phyloP scores from a whole-genome alignment of 345 rosid species.

The Syzygium aromaticum region DNA sequence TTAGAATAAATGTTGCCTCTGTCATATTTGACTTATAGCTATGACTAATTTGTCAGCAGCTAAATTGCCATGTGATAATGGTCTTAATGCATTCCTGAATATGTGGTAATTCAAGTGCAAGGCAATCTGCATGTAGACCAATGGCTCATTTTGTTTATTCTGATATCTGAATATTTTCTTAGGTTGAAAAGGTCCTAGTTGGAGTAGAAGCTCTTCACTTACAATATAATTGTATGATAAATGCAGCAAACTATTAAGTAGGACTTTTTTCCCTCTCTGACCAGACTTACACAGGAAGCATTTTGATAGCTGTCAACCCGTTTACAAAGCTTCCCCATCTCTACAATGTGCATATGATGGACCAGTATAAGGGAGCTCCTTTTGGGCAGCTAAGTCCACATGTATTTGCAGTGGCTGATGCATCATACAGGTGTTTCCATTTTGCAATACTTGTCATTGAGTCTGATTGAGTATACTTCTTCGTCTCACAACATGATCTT shows the following conservation, averaged over 20 bases:
- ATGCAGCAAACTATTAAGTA: neutral
- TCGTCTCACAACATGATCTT: conserved; percentile 5
- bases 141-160: neutral
- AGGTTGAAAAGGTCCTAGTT: neutral
- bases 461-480: conserved; percentile 2
- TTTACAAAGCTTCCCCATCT: conserved; percentile 99
- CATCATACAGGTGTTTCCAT: conserved; percentile 69
- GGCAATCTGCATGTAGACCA: neutral
- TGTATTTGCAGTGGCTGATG: conserved; percentile 98
- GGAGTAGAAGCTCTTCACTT: neutral
- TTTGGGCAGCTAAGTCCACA: conserved; percentile 98
- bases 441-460: neutral
- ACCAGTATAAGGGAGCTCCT: conserved; percentile 93
- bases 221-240: neutral
- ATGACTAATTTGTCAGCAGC: neutral
- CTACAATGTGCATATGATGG: conserved; percentile 97
- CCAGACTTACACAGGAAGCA: conserved; percentile 98
- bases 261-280: neutral
- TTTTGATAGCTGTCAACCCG: conserved; percentile 95
- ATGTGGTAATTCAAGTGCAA: neutral
- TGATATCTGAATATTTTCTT: neutral
- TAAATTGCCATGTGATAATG: neutral
- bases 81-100: neutral
- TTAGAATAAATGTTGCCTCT: neutral
- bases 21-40: neutral